phyloP scores from a whole-genome alignment of 345 rosid genomes.

The Pelargonium nanum region DNA sequence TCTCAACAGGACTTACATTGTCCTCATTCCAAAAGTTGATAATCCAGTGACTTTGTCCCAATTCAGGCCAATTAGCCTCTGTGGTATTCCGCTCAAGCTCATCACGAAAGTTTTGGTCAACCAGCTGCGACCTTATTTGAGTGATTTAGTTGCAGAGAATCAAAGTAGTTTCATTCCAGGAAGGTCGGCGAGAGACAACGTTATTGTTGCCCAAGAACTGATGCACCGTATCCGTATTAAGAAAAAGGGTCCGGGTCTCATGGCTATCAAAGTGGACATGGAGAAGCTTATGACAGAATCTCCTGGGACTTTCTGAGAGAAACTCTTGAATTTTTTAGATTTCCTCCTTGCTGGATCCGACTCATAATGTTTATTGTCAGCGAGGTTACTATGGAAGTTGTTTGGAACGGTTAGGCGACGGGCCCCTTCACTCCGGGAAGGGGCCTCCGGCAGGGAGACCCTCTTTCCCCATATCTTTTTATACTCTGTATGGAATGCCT shows the following conservation, averaged over 20 bases:
- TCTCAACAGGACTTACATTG: neutral
- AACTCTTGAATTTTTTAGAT: neutral
- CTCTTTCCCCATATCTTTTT: neutral
- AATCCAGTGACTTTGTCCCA: neutral
- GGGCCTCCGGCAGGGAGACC: neutral
- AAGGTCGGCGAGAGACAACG: neutral
- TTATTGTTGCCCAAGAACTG: neutral
- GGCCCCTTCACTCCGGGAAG: neutral
- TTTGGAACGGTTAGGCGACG: neutral
- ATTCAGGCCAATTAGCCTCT: neutral
- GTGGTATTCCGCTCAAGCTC: too few species aligned
- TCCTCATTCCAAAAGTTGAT: neutral
- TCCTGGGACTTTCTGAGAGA: neutral
- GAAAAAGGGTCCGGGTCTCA: neutral
- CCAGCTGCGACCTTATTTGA: neutral
- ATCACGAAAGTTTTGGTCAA: neutral
- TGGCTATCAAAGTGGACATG: neutral
- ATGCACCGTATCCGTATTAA: neutral
- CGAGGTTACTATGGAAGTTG: neutral
- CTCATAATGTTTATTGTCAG: neutral
- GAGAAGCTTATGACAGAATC: too few species aligned
- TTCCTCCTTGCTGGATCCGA: neutral
- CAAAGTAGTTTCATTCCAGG: neutral
- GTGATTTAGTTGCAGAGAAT: neutral
- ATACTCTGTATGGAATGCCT: neutral